Percentiles rank a stretch among this genome's conserved stretches.
Conservation (phyloP, 208 protist genomes). For the Crithidia thermophila region DNA sequence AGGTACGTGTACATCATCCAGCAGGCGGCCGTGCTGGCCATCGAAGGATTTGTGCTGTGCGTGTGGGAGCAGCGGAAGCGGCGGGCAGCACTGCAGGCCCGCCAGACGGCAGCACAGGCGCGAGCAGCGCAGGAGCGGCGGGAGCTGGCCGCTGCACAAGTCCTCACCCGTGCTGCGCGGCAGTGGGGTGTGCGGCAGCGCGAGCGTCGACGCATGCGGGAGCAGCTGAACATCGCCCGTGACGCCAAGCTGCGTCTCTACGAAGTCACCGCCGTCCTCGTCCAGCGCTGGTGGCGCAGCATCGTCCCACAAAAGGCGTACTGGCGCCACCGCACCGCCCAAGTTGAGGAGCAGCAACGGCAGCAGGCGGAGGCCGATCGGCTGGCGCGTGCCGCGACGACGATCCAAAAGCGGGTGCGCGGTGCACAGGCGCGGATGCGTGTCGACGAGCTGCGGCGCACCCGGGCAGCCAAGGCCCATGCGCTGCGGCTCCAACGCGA, state of each 20-base stretch:
- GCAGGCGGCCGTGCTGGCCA: constrained; percentile 64
- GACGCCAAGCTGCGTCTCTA: constrained; percentile 44
- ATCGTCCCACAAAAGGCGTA: constrained; percentile 45
- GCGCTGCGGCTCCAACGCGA: constrained; percentile 17
- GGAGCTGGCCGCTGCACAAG: constrained; percentile 22
- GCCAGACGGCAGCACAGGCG: not conserved
- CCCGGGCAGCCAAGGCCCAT: constrained; percentile 8
- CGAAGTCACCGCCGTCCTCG: constrained; percentile 33
- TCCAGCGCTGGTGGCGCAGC: constrained; percentile 73
- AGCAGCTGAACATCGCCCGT: constrained; percentile 38
- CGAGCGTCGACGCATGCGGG: constrained; percentile 36
- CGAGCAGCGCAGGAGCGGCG: constrained; percentile 22
- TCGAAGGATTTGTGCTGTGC: constrained; percentile 46
- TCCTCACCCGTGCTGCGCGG: constrained; percentile 37
- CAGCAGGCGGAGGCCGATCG: constrained; percentile 17
- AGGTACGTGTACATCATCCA: constrained; percentile 56
- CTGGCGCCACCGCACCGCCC: constrained; percentile 48
- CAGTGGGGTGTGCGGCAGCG: constrained; percentile 35
- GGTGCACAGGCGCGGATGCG: constrained; percentile 31
- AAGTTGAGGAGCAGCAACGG: constrained; percentile 35
- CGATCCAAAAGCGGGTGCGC: constrained; percentile 45
- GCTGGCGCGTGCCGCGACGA: constrained; percentile 29
- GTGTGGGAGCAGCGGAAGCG: constrained; percentile 33
- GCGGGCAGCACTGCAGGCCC: not conserved
- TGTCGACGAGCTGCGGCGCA: not conserved